Base-by-base conservation (phyloP, 1,139 yeast genomes). In the Spathaspora sp. region DNA sequence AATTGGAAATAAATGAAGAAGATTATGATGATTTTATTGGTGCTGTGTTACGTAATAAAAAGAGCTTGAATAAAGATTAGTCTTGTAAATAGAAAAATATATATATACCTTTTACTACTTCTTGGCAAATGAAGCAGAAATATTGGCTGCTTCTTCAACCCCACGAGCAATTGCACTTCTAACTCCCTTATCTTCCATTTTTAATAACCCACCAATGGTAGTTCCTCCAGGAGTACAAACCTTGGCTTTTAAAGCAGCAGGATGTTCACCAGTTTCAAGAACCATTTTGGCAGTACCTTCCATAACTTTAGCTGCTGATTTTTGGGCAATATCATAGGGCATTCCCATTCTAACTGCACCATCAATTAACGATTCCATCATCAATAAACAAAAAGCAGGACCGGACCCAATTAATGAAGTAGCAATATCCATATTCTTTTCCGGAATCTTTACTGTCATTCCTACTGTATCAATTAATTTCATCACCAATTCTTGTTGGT, bases 221-320 rank as follows among this genome's bases (percentile, higher is more conserved):
- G 97, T 91, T 34, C 99, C 99, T 29, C 95, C 99, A 15, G 99
- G 99, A 0, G 99, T 93, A 63, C 97, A 90, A 6, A 93, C 95
- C 59, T 86, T 86, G 63, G 88, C 84, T 62, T 89, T 87, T 64
- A 93, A 76, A 16, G 81, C 89, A 9, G 95, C 95, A n/a, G 99
- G 99, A 60, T 91, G 97, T 39, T 79, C 82, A 2, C 90, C 91
- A n/a, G 89, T 80, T 60, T 82, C 86, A 50, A 79, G 68, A 1
- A 86, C 95, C 97, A 93, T 89, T 67, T 83, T 84, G 23, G 95
- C 95, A n/a, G 98, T 89, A 17, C 99, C 99, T 62, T 88, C 93
- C 82, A 93, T 77, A 25, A 91, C 97, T 66, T 90, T 95, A 29
- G 96, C 89, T n/a, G 98, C 98, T 56, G 96, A 85, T 55, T 86